Base-by-base conservation (phyloP, 2,329 filamentous ascomycete genomes). In the Anisogramma anomala region DNA sequence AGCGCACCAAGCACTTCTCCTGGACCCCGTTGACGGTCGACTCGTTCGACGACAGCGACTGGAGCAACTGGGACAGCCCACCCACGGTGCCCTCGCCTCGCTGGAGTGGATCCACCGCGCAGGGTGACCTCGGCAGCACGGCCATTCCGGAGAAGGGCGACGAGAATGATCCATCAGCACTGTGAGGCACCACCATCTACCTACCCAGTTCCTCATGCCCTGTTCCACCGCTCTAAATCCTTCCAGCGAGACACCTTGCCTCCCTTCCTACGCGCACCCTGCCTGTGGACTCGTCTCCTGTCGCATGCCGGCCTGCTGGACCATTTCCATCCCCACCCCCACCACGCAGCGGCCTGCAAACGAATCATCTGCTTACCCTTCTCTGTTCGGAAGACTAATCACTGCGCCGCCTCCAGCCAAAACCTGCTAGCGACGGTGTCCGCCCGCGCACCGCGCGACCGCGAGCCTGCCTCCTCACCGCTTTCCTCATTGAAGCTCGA, bases 21-120 rank as follows among this genome's bases (percentile, higher is more conserved):
- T 77, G 70, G 71, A 74, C 71, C 15, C 72, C 73, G 2, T 60
- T 77, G 36, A 68, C 69, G 2, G 66, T 74, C 35, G 73, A 77
- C 47, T 64, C 66, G 32, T 62, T 72, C 42, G 69, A 79, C 47
- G 76, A 78, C 52, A 72, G 69, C 49, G 75, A 77, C 56, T 81
- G 76, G 77, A 67, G 71, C 6, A 79, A 71, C 56, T 81, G 77
- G 76, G 77, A 81, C 31, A 65, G 62, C 25, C 71, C 74, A 2
- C 65, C 63, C 22, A 9, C 9, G 41, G 22, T n/a, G 6, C 13
- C 35, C 7, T 72, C 72, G 13, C 67, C 74, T 13, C 66, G 77
- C 47, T 80, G 77, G 77, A 80, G 77, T 56, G 76, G 74, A 32
- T 78, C 71, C 45, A 77, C 73, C 8, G 65, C 72, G 19, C 65